Percentiles rank a stretch among this genome's conserved stretches.
These are phyloP conservation scores for Neurospora terricola DNA, from an alignment of 495 filamentous ascomycete genomes.

Conservation along the genomic window DNA sequence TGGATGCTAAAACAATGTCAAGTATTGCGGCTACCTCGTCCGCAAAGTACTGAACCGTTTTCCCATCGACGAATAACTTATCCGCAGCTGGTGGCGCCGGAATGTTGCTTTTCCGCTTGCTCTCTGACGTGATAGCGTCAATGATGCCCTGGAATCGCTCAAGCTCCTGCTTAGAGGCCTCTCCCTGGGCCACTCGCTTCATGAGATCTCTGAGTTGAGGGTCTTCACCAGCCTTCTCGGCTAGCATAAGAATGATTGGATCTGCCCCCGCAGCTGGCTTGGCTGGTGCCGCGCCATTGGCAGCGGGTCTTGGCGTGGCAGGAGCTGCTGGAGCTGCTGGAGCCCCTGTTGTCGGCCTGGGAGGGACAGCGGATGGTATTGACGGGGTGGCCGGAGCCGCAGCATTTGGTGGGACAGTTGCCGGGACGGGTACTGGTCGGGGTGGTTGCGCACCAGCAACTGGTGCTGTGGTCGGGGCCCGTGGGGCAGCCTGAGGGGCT, in stretches of 20 bases:
- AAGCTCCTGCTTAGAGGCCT: slow-evolving; percentile 70
- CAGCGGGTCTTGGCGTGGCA: slow-evolving; percentile 5
- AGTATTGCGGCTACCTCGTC: slow-evolving; percentile 39
- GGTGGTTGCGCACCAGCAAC: background rate
- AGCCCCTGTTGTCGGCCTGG: slow-evolving; percentile 12
- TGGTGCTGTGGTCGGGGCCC: slow-evolving; percentile 1
- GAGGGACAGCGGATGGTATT: slow-evolving; percentile 1
- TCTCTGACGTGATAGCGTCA: slow-evolving; percentile 65
- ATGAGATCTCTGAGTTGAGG: slow-evolving; percentile 89
- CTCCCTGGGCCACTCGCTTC: slow-evolving; percentile 84
- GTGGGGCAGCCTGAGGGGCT: background rate
- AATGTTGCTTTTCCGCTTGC: slow-evolving; percentile 28
- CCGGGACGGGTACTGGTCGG: background rate
- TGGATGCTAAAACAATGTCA: slow-evolving; percentile 35
- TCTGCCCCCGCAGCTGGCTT: slow-evolving; percentile 49
- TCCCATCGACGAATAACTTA: slow-evolving; percentile 32
- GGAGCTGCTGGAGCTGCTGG: slow-evolving; percentile 18
- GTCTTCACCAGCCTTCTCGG: slow-evolving; percentile 76
- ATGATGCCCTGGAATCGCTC: slow-evolving; percentile 88
- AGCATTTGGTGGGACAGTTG: background rate
- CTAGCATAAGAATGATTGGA: slow-evolving; percentile 91
- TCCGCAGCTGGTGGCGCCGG: slow-evolving; percentile 34
- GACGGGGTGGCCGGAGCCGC: background rate
- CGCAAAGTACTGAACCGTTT: slow-evolving; percentile 37
- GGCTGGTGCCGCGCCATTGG: slow-evolving; percentile 11